Percentiles rank a stretch among this genome's conserved stretches.
These are phyloP conservation scores for Globisporangium barbulae DNA, from an alignment of 352 stramenopile genomes.

Conservation along the genomic window DNA sequence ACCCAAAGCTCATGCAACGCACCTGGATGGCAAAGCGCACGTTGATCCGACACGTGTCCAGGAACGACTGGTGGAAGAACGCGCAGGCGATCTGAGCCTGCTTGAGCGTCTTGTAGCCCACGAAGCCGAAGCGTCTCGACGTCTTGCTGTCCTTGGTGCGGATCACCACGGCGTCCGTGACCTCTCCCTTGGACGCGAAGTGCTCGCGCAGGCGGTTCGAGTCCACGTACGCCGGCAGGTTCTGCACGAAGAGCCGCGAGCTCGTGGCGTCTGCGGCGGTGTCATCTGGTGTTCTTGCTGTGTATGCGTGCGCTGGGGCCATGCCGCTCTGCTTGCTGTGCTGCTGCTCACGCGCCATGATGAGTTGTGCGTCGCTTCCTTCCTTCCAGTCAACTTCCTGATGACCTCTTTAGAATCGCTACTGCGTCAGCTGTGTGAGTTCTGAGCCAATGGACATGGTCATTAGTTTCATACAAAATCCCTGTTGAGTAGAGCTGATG, in stretches of 20 bases:
- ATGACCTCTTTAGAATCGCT: no score
- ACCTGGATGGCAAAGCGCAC: conserved; percentile 81
- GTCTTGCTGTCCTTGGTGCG: conserved; percentile 87
- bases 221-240: conserved; percentile 77
- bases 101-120: conserved; percentile 69
- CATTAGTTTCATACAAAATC: no score
- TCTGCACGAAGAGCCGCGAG: conserved; percentile 81
- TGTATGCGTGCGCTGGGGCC: background rate
- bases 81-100: conserved; percentile 54
- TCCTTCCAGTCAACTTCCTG: no score
- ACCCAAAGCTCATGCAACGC: conserved; percentile 8
- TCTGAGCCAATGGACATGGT: no score
- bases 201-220: conserved; percentile 68
- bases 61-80: conserved; percentile 87
- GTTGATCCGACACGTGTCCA: conserved; percentile 86
- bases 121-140: conserved; percentile 82
- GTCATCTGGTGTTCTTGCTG: conserved; percentile 1
- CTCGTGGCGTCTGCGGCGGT: conserved; percentile 9
- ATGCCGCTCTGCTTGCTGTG: background rate
- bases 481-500: no score
- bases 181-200: conserved; percentile 72
- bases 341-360: conserved; percentile 6
- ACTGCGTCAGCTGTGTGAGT: no score
- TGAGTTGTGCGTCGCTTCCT: conserved; percentile 1
- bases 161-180: conserved; percentile 89